A percentile compares a stretch with the other conserved stretches of the same genome.
phyloP scores from a whole-genome alignment of 2,329 filamentous ascomycete species.

The Leptographium lundbergii region DNA sequence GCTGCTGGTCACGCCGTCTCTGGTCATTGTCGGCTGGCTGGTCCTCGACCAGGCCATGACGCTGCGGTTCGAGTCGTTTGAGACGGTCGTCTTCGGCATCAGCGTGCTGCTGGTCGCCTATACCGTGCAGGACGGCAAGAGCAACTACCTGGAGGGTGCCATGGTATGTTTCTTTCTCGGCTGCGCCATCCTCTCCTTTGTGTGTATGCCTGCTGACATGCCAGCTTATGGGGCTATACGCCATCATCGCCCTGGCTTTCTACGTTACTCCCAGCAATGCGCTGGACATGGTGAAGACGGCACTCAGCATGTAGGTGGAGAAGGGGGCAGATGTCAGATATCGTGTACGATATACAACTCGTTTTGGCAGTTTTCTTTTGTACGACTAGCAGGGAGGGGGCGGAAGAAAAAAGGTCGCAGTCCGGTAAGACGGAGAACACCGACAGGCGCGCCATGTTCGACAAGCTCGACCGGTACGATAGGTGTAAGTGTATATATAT shows the following conservation, averaged over 20 bases:
- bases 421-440: not conserved
- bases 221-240: constrained; percentile 36
- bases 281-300: constrained; percentile 24
- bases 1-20: constrained; percentile 65
- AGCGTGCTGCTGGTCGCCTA: constrained; percentile 65
- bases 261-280: constrained; percentile 40
- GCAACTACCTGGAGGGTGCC: constrained; percentile 72
- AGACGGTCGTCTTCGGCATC: constrained; percentile 66
- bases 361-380: not conserved
- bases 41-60: constrained; percentile 61
- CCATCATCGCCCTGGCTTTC: constrained; percentile 49
- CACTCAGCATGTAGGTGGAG: not conserved
- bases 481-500: not conserved
- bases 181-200: too few species aligned
- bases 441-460: too few species aligned
- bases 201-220: too few species aligned
- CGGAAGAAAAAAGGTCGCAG: not conserved
- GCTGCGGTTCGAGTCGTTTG: constrained; percentile 68
- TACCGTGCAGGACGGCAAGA: constrained; percentile 69
- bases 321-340: not conserved
- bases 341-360: not conserved
- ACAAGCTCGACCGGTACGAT: too few species aligned
- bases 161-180: constrained; percentile 36
- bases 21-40: constrained; percentile 70
- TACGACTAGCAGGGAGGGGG: not conserved